These are phyloP conservation scores for Chenopodium quinoa DNA, from an alignment of 148 eudicot genomes.

Conservation along the genomic window DNA sequence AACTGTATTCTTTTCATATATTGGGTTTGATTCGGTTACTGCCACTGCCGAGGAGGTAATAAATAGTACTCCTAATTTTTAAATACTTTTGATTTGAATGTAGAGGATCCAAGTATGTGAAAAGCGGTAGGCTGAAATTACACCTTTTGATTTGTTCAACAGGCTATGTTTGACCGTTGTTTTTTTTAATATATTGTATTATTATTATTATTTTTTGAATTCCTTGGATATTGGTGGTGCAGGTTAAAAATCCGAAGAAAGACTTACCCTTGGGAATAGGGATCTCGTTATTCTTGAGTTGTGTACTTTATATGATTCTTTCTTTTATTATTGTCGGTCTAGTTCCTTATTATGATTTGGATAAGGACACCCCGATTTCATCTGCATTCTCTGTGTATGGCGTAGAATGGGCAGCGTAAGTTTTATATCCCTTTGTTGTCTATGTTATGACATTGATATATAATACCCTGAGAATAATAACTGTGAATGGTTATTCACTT, in stretches of 20 bases:
- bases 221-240: not conserved
- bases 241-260: slow-evolving; percentile 71
- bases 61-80: slow-evolving; percentile 4
- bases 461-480: slow-evolving; percentile 11
- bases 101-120: not conserved
- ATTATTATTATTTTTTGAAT: not conserved
- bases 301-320: slow-evolving; percentile 64
- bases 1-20: slow-evolving; percentile 60
- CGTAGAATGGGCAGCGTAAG: slow-evolving; percentile 74
- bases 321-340: slow-evolving; percentile 66
- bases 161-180: too few species aligned
- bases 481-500: not conserved
- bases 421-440: slow-evolving; percentile 6
- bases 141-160: too few species aligned
- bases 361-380: slow-evolving; percentile 74
- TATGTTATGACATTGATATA: not conserved
- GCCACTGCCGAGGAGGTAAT: slow-evolving; percentile 70
- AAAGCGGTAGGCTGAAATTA: too few species aligned
- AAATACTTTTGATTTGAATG: not conserved
- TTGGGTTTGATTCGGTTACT: slow-evolving; percentile 70
- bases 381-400: slow-evolving; percentile 64
- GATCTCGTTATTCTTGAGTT: slow-evolving; percentile 53
- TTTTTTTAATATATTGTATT: too few species aligned
- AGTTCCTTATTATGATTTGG: slow-evolving; percentile 57
- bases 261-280: slow-evolving; percentile 67